Conservation (phyloP, 179 eudicot species). For the Vitellaria paradoxa region DNA sequence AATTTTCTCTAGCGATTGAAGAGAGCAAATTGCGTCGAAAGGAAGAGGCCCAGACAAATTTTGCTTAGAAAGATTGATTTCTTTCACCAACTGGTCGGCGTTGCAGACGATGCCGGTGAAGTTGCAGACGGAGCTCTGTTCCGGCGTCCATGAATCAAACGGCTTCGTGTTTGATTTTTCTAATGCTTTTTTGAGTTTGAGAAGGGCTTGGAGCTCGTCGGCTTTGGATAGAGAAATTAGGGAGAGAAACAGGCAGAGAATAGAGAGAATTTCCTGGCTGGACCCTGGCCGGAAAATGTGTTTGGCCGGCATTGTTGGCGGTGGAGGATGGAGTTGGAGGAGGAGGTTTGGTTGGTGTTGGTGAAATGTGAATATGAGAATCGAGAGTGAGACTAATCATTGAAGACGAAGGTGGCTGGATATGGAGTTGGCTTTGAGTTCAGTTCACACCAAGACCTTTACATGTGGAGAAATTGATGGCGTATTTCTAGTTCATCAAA, state of each 20-base stretch:
- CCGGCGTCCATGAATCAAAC: conserved; percentile 26
- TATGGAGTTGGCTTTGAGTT: no score
- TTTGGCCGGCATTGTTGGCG: conserved; percentile 15
- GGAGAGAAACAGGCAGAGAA: conserved; percentile 14
- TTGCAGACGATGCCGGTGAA: conserved; percentile 36
- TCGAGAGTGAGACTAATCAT: neutral
- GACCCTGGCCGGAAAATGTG: neutral
- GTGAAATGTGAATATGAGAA: neutral
- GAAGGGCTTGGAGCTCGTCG: conserved; percentile 19
- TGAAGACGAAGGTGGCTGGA: neutral
- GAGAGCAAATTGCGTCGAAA: conserved; percentile 28
- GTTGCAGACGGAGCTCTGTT: conserved; percentile 15
- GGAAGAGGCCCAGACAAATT: conserved; percentile 27
- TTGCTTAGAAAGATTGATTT: conserved; percentile 27
- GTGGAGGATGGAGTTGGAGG: neutral
- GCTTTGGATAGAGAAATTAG: conserved; percentile 9
- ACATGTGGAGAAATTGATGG: neutral
- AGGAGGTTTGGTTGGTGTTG: neutral
- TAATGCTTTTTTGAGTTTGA: conserved; percentile 24
- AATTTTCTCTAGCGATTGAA: conserved; percentile 24
- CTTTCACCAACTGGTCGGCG: conserved; percentile 16
- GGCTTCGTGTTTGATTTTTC: conserved; percentile 8
- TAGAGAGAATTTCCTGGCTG: neutral
- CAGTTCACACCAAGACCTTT: neutral
- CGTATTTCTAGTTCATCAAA: no score